Percentiles rank a stretch among this genome's conserved stretches.
Conservation (phyloP, 2,329 filamentous ascomycete genomes). For the Colletotrichum theobromicola region DNA sequence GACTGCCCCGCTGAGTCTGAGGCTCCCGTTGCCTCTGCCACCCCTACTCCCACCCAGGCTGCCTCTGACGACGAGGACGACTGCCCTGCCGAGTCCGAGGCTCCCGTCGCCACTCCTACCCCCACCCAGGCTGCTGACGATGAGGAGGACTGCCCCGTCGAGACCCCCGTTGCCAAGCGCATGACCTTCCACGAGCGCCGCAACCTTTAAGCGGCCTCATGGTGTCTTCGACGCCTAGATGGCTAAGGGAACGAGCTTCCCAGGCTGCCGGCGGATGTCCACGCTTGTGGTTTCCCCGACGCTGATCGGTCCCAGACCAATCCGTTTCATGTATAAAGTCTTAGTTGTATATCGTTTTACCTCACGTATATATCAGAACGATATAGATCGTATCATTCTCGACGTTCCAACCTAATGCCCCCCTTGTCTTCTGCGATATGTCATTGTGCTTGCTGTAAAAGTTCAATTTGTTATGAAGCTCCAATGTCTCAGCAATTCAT, state of each 20-base stretch:
- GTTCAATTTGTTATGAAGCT: background rate
- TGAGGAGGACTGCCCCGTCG: constrained; percentile 19
- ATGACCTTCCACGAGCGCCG: constrained; percentile 21
- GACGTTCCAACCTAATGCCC: background rate
- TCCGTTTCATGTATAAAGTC: constrained; percentile 19
- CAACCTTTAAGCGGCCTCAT: background rate
- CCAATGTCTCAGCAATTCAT: background rate
- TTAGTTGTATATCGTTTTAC: constrained; percentile 17
- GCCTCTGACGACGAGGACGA: background rate
- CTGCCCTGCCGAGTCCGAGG: constrained; percentile 12
- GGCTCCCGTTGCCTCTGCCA: background rate
- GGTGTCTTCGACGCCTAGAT: background rate
- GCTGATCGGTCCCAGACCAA: background rate
- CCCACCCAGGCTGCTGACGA: constrained; percentile 3
- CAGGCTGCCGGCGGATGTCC: background rate
- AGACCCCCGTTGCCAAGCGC: constrained; percentile 18
- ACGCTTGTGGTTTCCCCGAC: background rate
- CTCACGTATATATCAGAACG: constrained; percentile 13
- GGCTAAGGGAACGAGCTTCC: background rate
- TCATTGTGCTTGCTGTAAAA: background rate
- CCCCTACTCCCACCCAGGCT: background rate
- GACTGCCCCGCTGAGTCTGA: constrained; percentile 16
- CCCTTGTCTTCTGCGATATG: too few relatives aligned
- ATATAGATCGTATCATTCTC: constrained; percentile 14
- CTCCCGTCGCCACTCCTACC: background rate